Conservation (phyloP, 2,329 filamentous ascomycete genomes). For the Pleurostoma richardsiae region DNA sequence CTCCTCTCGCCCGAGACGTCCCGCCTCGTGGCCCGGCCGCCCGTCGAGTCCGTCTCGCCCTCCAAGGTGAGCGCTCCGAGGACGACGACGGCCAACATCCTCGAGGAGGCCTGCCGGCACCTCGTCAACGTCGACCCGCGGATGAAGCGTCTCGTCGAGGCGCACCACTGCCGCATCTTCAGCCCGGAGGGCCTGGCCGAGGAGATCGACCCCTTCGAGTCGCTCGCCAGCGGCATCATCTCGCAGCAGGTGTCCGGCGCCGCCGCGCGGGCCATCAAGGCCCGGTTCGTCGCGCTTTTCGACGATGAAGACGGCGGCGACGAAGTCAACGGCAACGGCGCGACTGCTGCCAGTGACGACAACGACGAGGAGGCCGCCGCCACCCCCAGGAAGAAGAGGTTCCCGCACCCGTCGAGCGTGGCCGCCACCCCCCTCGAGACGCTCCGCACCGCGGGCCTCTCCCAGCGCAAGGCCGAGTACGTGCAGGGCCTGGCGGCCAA, state of each 20-base stretch:
- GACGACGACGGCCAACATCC: constrained; percentile 64
- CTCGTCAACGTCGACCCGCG: constrained; percentile 68
- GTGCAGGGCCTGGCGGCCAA: constrained; percentile 79
- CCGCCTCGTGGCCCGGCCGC: constrained; percentile 45
- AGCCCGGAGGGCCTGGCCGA: constrained; percentile 78
- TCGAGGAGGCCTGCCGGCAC: constrained; percentile 71
- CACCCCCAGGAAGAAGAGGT: constrained; percentile 28
- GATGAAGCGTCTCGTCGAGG: constrained; percentile 66
- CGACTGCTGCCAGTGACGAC: background rate
- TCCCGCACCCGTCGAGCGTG: constrained; percentile 75
- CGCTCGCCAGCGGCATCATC: constrained; percentile 81
- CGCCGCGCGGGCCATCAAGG: constrained; percentile 83
- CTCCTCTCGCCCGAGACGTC: constrained; percentile 69
- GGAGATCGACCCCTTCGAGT: constrained; percentile 81
- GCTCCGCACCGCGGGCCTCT: constrained; percentile 81
- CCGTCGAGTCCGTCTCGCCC: constrained; percentile 38
- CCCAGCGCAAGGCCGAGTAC: constrained; percentile 94
- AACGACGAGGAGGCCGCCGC: constrained; percentile 3
- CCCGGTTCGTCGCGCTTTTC: constrained; percentile 77
- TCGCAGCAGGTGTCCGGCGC: constrained; percentile 94
- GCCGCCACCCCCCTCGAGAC: constrained; percentile 55
- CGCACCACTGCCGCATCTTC: constrained; percentile 74
- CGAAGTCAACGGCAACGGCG: constrained; percentile 9
- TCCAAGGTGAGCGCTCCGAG: constrained; percentile 33
- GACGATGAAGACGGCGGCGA: constrained; percentile 25